Base-by-base conservation (phyloP, 192 early-diverging fungal genomes). In the Ramicandelaber brevisporus region DNA sequence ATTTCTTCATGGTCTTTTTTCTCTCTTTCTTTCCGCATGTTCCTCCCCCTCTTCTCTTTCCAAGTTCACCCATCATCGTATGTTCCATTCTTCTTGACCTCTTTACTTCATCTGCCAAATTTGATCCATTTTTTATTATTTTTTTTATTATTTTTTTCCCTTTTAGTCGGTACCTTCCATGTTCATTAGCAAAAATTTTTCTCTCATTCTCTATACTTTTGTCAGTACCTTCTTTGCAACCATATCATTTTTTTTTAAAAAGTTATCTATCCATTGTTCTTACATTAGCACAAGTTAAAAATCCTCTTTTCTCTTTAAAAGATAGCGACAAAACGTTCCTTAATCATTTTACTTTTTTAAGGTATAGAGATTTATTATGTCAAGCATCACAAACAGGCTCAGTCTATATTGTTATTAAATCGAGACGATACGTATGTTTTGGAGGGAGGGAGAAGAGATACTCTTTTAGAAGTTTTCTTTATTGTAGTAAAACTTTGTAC, bases 401-500 rank as follows among this genome's bases (percentile, higher is more conserved):
- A n/a, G n/a, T n/a, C n/a, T n/a, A n/a, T n/a, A n/a, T n/a, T n/a
- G n/a, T n/a, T n/a, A n/a, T n/a, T n/a, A n/a, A n/a, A n/a, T n/a
- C n/a, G n/a, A n/a, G 18, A n/a, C 12, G 34, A 41, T 10, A 31
- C 37, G 1, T 18, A n/a, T n/a, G n/a, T n/a, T n/a, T n/a, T n/a
- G n/a, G n/a, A n/a, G n/a, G n/a, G n/a, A n/a, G n/a, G n/a, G n/a
- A n/a, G n/a, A n/a, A n/a, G n/a, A n/a, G n/a, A n/a, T n/a, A n/a
- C 5, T 28, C 5, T 14, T 28, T 32, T 15, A 36, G 17, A 64
- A 44, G 23, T 48, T 67, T 30, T 66, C 75, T 56, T 76, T 76
- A 38, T 69, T 68, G 40, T 71, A 78, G 32, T 61, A 78, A 41
- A 78, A 78, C 27, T 64, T 44, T 17, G 70, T 74, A 11, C 75